Conservation (phyloP, 208 protist species). For the Trypanosoma platydactyli region DNA sequence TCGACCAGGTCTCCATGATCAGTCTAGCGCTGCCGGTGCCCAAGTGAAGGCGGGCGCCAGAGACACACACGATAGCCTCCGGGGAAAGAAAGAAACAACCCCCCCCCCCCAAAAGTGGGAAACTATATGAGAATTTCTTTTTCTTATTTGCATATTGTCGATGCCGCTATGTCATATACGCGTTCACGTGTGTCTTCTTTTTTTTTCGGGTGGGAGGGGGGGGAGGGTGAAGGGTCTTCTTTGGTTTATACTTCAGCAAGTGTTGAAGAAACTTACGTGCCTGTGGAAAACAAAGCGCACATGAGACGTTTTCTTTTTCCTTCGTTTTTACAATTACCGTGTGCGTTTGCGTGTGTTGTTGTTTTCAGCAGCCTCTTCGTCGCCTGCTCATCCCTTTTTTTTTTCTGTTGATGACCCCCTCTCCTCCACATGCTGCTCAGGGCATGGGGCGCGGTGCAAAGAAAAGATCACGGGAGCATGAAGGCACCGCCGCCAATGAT, state of each 20-base stretch:
- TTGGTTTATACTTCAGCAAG: neutral
- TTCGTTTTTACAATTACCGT: too few species aligned
- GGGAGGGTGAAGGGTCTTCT: too few species aligned
- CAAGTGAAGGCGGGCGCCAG: constrained; percentile 7
- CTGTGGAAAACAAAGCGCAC: too few species aligned
- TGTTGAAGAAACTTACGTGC: too few species aligned
- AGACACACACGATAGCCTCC: neutral
- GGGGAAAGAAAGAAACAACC: neutral
- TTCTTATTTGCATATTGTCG: neutral
- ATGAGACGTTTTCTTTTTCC: too few species aligned
- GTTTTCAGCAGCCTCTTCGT: neutral
- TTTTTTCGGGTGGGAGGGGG: too few species aligned
- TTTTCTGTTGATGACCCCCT: neutral
- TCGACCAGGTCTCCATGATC: constrained; percentile 70
- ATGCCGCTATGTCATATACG: too few species aligned
- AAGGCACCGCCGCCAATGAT: neutral
- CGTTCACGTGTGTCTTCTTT: too few species aligned
- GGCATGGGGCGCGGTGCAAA: neutral
- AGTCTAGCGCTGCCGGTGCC: constrained; percentile 47
- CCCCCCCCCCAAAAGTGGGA: too few species aligned
- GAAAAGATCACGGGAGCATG: constrained; percentile 3
- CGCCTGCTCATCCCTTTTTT: neutral
- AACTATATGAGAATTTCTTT: too few species aligned
- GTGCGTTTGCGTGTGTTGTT: too few species aligned
- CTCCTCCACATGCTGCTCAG: constrained; percentile 5